Base-by-base conservation (phyloP, 2,329 filamentous ascomycete genomes). In the Penicillium thymicola region DNA sequence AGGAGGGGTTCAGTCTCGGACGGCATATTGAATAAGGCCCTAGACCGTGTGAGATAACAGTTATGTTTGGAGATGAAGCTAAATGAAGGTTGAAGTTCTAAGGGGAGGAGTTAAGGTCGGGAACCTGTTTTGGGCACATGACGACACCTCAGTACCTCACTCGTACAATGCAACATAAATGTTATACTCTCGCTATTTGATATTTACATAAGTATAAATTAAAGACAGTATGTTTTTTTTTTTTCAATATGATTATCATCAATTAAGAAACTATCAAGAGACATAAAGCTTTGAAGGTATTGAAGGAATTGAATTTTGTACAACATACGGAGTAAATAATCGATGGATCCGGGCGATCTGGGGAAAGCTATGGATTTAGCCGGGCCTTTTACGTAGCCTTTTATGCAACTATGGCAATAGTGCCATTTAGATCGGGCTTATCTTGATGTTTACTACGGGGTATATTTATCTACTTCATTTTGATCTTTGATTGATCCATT, bases 1-100 rank as follows among this genome's bases (percentile, higher is more conserved):
- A 96, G 85, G 55, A 96, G 81, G 60, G 92, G 92, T 68, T 92
- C 81, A 51, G 85, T 87, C 69, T 93, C 89, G 56, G 81, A 81
- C 52, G 78, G 65, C 59, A 72, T 72, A 52, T 47, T 62, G 57
- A 52, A 44, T 37, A 21, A 11, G n/a, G 21, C 21, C 40, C 49
- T 49, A 8, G 36, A 41, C 21, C 5, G 27, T 18, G 25, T 30
- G 18, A 5, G 41, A 13, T 42, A 30, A 10, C 13, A 18, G 37
- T 34, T n/a, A 16, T 16, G 27, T 32, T 27, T 34, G 23, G 5
- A 14, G 27, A 32, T 44, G 38, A 27, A 44, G 28, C 34, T 30
- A 18, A 18, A 27, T 37, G 21, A 16, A 44, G 28, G 28, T 51
- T 34, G 38, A 44, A 7, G 38, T 36, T 44, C 28, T 27, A 10